phyloP scores from a whole-genome alignment of 2,329 filamentous ascomycete genomes.

The Aspergillus sp. region DNA sequence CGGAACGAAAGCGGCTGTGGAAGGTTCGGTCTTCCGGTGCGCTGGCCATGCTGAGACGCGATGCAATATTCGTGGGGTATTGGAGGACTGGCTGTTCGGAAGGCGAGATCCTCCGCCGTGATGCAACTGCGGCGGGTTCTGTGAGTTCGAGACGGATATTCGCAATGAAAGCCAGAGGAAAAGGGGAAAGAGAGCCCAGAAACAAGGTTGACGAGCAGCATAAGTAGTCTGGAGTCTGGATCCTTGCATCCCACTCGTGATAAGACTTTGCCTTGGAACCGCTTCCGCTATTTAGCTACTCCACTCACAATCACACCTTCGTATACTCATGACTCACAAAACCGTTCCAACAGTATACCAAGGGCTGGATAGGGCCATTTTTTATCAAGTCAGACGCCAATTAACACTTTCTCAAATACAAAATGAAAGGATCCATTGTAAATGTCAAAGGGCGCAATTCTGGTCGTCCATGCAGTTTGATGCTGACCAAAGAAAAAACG shows the following conservation, averaged over 20 bases:
- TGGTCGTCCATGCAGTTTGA: neutral
- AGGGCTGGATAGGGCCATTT: neutral
- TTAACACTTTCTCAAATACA: neutral
- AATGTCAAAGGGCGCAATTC: neutral
- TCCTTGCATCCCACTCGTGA: neutral
- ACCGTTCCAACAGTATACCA: neutral
- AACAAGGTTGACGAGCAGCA: neutral
- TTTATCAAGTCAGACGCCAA: neutral
- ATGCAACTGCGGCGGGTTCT: neutral
- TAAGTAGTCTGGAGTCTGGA: neutral
- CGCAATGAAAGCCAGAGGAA: neutral
- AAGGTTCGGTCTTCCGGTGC: slow-evolving; percentile 30
- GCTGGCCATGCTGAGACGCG: slow-evolving; percentile 28
- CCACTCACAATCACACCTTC: neutral
- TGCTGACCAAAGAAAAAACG: neutral
- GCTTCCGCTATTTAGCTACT: slow-evolving; percentile 1
- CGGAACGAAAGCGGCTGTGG: slow-evolving; percentile 52
- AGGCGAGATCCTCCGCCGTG: neutral
- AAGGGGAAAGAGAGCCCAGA: slow-evolving; percentile 5
- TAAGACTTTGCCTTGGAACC: slow-evolving; percentile 4
- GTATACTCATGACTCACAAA: slow-evolving; percentile 8
- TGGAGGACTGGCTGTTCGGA: neutral
- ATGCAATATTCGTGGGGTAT: neutral
- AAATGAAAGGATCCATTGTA: neutral
- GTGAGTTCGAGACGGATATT: neutral